phyloP scores from a whole-genome alignment of 768 basidiomycete species.

The Suillus cothurnatus region DNA sequence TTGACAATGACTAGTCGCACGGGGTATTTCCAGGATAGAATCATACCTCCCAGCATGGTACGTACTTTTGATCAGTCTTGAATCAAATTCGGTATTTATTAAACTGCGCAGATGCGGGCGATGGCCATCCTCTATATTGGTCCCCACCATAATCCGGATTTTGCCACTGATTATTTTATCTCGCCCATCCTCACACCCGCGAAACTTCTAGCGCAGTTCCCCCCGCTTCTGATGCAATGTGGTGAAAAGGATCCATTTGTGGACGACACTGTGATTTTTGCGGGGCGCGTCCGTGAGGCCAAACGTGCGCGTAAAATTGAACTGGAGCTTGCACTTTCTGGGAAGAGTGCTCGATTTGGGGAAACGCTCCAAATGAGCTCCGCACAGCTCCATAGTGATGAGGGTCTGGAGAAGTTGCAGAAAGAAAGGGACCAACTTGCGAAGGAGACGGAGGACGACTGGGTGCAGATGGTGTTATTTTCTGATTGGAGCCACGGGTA shows the following conservation, averaged over 20 bases:
- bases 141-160: conserved; percentile 91
- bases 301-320: conserved; percentile 82
- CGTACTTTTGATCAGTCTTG: conserved; percentile 30
- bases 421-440: conserved; percentile 62
- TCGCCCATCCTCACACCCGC: conserved; percentile 92
- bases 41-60: conserved; percentile 96
- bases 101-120: conserved; percentile 85
- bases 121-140: conserved; percentile 99
- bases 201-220: conserved; percentile 87
- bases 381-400: conserved; percentile 31
- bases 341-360: conserved; percentile 65
- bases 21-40: conserved; percentile 91
- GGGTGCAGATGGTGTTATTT: conserved; percentile 93
- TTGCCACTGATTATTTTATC: conserved; percentile 92
- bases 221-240: conserved; percentile 90
- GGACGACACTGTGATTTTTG: conserved; percentile 97
- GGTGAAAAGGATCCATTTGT: conserved; percentile 97
- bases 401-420: conserved; percentile 44
- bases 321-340: conserved; percentile 60
- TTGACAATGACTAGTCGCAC: conserved; percentile 95
- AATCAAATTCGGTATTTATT: neutral
- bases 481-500: conserved; percentile 98
- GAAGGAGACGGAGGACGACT: conserved; percentile 84
- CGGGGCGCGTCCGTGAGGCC: conserved; percentile 92
- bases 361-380: conserved; percentile 66